Percentiles rank a stretch among this genome's conserved stretches.
Conservation (phyloP, 805 yeast species). For the Candida cerambycidarum region DNA sequence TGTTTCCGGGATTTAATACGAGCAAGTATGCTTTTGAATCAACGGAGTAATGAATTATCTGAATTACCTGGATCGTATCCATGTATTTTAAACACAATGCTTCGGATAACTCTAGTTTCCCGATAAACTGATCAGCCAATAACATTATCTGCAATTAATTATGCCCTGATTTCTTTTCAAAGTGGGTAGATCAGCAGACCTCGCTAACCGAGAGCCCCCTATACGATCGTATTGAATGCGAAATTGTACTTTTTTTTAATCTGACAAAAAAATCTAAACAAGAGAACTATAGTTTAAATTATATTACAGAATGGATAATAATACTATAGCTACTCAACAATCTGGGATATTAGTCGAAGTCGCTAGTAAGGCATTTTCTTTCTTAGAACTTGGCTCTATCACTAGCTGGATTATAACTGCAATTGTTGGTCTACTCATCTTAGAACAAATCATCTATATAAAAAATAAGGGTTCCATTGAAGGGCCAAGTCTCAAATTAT, state of each 20-base stretch:
- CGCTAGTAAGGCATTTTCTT: background rate
- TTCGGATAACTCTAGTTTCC: too few relatives aligned
- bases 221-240: constrained; percentile 6
- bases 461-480: constrained; percentile 82
- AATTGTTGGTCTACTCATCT: constrained; percentile 50
- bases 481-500: constrained; percentile 83
- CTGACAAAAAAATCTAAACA: background rate
- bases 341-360: background rate
- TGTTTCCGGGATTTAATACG: too few relatives aligned
- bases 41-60: too few relatives aligned
- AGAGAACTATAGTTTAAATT: background rate
- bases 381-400: background rate
- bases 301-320: constrained; percentile 5
- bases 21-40: too few relatives aligned
- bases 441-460: constrained; percentile 79
- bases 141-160: background rate
- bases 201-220: background rate
- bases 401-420: constrained; percentile 50
- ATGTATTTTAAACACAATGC: too few relatives aligned
- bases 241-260: background rate
- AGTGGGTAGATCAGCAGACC: background rate
- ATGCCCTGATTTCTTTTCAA: background rate
- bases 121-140: too few relatives aligned
- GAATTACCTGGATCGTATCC: too few relatives aligned
- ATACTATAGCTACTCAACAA: constrained; percentile 1